Percentiles rank a stretch among this genome's conserved stretches.
Conservation (phyloP, 1,139 yeast genomes). For the Arxiozyma bovina region DNA sequence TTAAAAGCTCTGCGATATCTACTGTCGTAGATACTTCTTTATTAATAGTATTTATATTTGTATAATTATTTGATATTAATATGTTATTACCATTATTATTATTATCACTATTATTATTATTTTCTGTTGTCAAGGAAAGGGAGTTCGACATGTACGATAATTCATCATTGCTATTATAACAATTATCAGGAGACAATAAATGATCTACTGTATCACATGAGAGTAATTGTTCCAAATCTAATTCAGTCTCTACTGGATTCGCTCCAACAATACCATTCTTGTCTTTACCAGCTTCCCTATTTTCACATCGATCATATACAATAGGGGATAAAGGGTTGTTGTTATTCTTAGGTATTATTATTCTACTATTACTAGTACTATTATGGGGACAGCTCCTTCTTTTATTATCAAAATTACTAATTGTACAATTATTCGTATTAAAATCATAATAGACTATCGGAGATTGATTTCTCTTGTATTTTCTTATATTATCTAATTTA, state of each 20-base stretch:
- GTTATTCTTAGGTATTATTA: no score
- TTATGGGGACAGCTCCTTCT: neutral
- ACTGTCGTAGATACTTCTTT: neutral
- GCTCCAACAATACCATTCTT: neutral
- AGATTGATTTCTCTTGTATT: neutral
- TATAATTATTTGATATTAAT: neutral
- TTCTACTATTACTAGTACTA: neutral
- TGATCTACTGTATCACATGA: conserved; percentile 1
- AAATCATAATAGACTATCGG: neutral
- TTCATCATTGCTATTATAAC: neutral
- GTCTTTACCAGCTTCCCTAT: neutral
- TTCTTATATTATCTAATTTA: neutral
- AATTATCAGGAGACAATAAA: neutral
- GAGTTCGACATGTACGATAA: no score
- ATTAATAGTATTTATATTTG: neutral
- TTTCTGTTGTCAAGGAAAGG: no score
- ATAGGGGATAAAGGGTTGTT: neutral
- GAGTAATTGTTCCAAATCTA: conserved; percentile 2
- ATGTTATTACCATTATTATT: conserved; percentile 43
- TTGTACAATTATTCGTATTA: neutral
- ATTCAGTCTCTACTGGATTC: neutral
- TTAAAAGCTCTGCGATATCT: neutral
- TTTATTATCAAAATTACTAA: neutral
- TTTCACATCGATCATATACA: neutral
- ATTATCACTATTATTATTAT: neutral